Base-by-base conservation (phyloP, 2,329 filamentous ascomycete genomes). In the Xylaria sp. region DNA sequence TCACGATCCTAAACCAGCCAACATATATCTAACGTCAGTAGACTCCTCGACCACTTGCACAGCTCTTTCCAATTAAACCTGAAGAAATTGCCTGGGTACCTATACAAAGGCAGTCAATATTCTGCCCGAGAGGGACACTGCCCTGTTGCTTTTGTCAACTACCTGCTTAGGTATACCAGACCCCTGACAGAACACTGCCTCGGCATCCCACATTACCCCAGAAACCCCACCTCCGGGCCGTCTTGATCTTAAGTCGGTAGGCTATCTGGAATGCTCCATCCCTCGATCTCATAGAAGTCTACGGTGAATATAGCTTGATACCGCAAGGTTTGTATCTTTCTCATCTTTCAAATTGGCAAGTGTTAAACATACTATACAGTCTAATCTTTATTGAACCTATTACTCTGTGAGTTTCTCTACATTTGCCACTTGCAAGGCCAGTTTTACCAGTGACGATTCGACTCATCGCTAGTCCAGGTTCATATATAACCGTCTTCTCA, bases 171-270 rank as follows among this genome's bases (percentile, higher is more conserved):
- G 15, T 46, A 20, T 3, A n/a, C 8, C 31, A 28, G 28, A 34
- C 37, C 37, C 37, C 23, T 58, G 37, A 10, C 6, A 3, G 20
- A 8, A 5, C 13, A 28, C 15, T 23, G 72, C 77, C 76, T 77
- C 73, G 76, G 76, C 69, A 74, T 73, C 54, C 71, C 71, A 41
- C 69, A 68, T 41, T 69, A 74, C 72, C 67, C 70, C 71, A 69
- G 64, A 67, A 67, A 70, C 74, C 73, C 74, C 72, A 69, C 72
- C 57, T 66, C 63, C 58, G 34, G 15, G 23, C 50, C 20, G 28
- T 25, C 20, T 10, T 10, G 34, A 8, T 37, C 10, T 37, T 37
- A 37, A 37, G 34, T 37, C 34, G 10, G 10, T 37, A 37, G 34
- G 34, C 34, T 37, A 37, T 37, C 34, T 37, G 6, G 31, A 34